Percentiles rank a stretch among this genome's conserved stretches.
Evolutionary conservation across 768 basidiomycete species (phyloP).

Genomic region (Mycena crocata): DNA sequence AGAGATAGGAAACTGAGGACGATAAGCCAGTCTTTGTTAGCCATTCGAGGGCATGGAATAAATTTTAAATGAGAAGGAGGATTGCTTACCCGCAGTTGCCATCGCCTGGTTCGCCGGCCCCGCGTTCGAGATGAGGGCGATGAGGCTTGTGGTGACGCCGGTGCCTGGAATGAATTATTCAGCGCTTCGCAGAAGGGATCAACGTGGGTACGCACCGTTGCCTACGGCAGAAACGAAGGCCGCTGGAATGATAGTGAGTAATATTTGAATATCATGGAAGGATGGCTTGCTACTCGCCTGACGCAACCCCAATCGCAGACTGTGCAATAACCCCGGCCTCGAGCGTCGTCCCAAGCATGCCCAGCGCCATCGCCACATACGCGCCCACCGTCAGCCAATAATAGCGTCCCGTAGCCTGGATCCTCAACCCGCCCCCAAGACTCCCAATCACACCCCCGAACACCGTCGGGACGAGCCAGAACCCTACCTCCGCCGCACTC

Average conservation of each 20-base stretch:
- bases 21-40: too few species aligned
- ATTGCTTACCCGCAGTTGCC: constrained; percentile 65
- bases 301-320: constrained; percentile 51
- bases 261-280: not conserved
- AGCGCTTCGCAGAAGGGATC: not conserved
- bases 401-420: constrained; percentile 70
- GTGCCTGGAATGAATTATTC: constrained; percentile 53
- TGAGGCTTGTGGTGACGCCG: constrained; percentile 66
- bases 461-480: constrained; percentile 63
- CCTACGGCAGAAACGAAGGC: constrained; percentile 42
- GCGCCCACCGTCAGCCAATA: constrained; percentile 60
- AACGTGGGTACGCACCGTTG: constrained; percentile 46
- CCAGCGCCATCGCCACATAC: constrained; percentile 53
- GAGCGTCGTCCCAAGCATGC: constrained; percentile 50
- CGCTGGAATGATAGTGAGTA: not conserved
- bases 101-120: constrained; percentile 72
- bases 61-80: not conserved
- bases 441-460: constrained; percentile 61
- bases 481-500: constrained; percentile 60
- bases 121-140: constrained; percentile 73
- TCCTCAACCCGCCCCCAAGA: constrained; percentile 61
- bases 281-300: constrained; percentile 49
- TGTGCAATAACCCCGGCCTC: constrained; percentile 52
- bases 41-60: not conserved
- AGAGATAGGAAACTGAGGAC: constrained; percentile 71